Conservation (phyloP, 768 basidiomycete species). For the Amanita brunnescens region DNA sequence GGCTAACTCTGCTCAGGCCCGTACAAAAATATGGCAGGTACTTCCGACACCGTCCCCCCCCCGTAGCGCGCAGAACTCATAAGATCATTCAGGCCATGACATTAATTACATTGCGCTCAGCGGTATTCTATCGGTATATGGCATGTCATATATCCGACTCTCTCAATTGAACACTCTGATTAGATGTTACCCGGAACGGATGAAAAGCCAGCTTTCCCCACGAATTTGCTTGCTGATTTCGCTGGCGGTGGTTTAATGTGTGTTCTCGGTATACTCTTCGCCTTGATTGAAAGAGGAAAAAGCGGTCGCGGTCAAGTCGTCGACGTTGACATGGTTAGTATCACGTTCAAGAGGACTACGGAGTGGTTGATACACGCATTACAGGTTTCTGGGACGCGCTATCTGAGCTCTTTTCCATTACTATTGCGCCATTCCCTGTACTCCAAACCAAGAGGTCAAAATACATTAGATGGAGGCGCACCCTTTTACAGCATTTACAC, state of each 20-base stretch:
- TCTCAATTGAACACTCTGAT: conserved; percentile 36
- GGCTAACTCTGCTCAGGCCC: conserved; percentile 36
- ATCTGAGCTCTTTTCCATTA: conserved; percentile 66
- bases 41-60: conserved; percentile 9
- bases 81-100: conserved; percentile 52
- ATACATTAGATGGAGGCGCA: conserved; percentile 65
- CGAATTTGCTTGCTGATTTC: conserved; percentile 77
- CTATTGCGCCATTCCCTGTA: conserved; percentile 25
- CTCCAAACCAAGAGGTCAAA: conserved; percentile 42
- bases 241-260: conserved; percentile 74
- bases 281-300: conserved; percentile 55
- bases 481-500: conserved; percentile 73
- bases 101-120: conserved; percentile 79
- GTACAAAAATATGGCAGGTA: conserved; percentile 72
- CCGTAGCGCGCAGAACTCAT: background rate
- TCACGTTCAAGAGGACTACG: background rate
- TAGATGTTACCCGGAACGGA: conserved; percentile 61
- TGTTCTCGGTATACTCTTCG: conserved; percentile 64
- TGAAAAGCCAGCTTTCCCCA: conserved; percentile 60
- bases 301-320: conserved; percentile 71
- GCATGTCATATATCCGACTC: conserved; percentile 18
- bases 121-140: conserved; percentile 24
- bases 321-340: conserved; percentile 62
- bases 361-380: background rate
- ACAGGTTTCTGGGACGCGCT: conserved; percentile 74